Conservation (phyloP, 306 rosid genomes). For the Castanospermum australe region DNA sequence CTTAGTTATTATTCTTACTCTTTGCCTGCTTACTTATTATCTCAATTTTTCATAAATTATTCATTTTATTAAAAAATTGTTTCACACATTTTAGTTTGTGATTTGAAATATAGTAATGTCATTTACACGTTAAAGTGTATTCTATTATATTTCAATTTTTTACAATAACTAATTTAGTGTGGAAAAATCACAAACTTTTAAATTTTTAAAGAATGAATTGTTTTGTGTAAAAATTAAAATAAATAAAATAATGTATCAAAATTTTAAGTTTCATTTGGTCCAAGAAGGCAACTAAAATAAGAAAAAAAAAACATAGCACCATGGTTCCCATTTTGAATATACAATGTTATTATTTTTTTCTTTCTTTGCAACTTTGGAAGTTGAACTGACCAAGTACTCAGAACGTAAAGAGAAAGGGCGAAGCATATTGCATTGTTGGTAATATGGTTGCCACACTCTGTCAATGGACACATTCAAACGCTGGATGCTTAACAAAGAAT, state of each 20-base stretch:
- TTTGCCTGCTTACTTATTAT: too few relatives aligned
- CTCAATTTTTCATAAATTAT: too few relatives aligned
- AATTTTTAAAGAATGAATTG: too few relatives aligned
- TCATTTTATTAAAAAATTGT: too few relatives aligned
- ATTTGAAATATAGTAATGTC: not conserved
- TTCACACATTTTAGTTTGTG: too few relatives aligned
- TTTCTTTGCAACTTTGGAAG: constrained; percentile 20
- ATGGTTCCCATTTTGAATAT: not conserved
- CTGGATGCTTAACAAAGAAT: not conserved
- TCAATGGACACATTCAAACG: not conserved
- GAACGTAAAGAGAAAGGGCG: not conserved
- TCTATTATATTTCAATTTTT: too few relatives aligned
- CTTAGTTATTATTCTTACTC: too few relatives aligned
- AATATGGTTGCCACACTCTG: not conserved
- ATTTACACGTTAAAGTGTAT: too few relatives aligned
- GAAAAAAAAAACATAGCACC: not conserved
- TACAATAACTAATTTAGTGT: not conserved
- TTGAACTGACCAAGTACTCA: not conserved
- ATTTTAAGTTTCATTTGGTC: not conserved
- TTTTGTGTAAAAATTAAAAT: too few relatives aligned
- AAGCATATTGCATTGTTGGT: not conserved
- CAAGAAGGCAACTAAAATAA: not conserved
- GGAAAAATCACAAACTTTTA: not conserved
- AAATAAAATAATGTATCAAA: too few relatives aligned
- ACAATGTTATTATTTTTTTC: not conserved